Conservation (phyloP, 2,329 filamentous ascomycete species). For the Dactylonectria estremocensis region DNA sequence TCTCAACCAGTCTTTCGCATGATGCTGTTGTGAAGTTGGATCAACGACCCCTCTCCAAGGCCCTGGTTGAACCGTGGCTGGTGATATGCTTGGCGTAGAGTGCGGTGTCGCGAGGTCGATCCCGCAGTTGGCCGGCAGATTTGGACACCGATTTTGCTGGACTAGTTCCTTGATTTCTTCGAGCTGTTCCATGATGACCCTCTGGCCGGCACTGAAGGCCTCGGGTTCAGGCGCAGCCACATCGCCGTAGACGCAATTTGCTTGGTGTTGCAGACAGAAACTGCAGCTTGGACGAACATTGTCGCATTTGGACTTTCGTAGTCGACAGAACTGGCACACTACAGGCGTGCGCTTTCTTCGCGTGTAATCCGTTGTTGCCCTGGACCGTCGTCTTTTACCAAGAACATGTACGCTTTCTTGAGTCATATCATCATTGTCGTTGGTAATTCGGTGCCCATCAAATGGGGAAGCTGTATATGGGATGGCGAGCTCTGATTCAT, state of each 20-base stretch:
- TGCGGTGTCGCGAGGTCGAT: slow-evolving; percentile 3
- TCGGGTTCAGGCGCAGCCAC: background rate
- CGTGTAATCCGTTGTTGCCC: slow-evolving; percentile 20
- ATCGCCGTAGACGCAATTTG: slow-evolving; percentile 32
- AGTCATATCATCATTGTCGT: too few species aligned
- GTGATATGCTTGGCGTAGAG: background rate
- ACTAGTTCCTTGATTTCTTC: slow-evolving; percentile 31
- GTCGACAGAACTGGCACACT: slow-evolving; percentile 36
- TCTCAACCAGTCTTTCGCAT: too few species aligned
- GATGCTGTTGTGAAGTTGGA: background rate
- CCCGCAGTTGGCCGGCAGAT: background rate
- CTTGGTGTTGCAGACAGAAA: slow-evolving; percentile 18
- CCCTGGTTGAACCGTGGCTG: background rate
- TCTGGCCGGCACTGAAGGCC: background rate
- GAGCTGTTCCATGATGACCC: background rate
- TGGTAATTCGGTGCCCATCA: too few species aligned
- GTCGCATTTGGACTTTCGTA: too few species aligned
- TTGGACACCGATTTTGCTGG: background rate
- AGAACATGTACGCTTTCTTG: too few species aligned
- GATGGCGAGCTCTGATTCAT: too few species aligned
- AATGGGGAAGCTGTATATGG: too few species aligned
- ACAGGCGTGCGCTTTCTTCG: slow-evolving; percentile 31
- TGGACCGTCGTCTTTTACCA: background rate
- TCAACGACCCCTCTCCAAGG: too few species aligned
- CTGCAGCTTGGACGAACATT: too few species aligned